phyloP scores from a whole-genome alignment of 164 flowering plant genomes.

The Echeveria elegans region DNA sequence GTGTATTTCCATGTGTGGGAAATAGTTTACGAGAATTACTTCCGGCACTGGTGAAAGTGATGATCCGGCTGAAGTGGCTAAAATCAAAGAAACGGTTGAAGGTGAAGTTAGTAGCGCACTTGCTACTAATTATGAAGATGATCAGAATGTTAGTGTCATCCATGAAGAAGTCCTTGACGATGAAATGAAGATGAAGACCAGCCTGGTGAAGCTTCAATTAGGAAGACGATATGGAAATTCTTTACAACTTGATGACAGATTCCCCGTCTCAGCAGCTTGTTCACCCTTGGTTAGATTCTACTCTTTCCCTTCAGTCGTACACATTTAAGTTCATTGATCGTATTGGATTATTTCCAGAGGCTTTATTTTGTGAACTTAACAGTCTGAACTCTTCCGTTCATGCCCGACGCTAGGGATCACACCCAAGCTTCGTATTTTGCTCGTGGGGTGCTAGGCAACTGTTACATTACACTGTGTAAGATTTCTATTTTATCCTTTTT shows the following conservation, averaged over 20 bases:
- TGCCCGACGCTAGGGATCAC: too few relatives aligned
- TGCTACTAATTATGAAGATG: constrained; percentile 29
- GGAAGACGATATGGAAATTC: constrained; percentile 75
- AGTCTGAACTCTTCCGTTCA: too few relatives aligned
- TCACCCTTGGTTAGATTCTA: background rate
- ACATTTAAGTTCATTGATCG: background rate
- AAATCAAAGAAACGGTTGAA: constrained; percentile 24
- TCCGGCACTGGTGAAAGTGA: constrained; percentile 20
- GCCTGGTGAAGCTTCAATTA: constrained; percentile 52
- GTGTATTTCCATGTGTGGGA: background rate
- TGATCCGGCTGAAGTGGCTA: constrained; percentile 18
- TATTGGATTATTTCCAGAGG: background rate
- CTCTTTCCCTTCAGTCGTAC: background rate
- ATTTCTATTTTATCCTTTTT: background rate
- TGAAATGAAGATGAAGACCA: constrained; percentile 26
- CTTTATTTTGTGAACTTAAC: background rate
- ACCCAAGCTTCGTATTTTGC: background rate
- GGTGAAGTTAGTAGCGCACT: constrained; percentile 28
- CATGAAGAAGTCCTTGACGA: constrained; percentile 1
- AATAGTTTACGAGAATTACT: constrained; percentile 28
- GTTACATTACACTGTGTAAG: background rate
- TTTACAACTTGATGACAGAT: constrained; percentile 49
- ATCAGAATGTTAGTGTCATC: constrained; percentile 28
- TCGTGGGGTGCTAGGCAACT: background rate
- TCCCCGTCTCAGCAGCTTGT: background rate